Percentiles rank a stretch among this genome's conserved stretches.
phyloP scores from a whole-genome alignment of 2,329 filamentous ascomycete genomes.

The Hortaea werneckii region DNA sequence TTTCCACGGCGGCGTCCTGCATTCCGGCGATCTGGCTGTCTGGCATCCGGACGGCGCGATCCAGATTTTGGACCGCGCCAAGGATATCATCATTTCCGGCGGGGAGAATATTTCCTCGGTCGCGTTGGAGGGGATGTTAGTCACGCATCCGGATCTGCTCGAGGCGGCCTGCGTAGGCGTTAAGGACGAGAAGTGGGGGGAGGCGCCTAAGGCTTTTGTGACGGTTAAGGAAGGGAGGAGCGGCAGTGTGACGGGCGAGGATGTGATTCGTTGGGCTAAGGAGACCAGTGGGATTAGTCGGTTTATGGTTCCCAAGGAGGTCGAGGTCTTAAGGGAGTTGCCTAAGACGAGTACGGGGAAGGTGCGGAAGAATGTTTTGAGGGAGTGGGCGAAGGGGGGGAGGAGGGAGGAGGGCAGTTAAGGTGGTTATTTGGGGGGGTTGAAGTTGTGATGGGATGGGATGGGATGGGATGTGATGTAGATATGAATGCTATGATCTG shows the following conservation, averaged over 20 bases:
- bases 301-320: constrained; percentile 73
- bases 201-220: constrained; percentile 87
- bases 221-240: constrained; percentile 62
- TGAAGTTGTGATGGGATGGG: too few relatives aligned
- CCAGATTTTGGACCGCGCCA: constrained; percentile 86
- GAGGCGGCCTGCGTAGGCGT: constrained; percentile 88
- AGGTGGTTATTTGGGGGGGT: too few relatives aligned
- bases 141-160: constrained; percentile 76
- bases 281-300: constrained; percentile 69
- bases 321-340: constrained; percentile 73
- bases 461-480: too few relatives aligned
- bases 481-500: neutral
- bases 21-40: constrained; percentile 86
- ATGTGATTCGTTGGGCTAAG: constrained; percentile 80
- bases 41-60: constrained; percentile 85
- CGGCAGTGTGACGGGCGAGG: constrained; percentile 43
- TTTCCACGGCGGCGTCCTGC: constrained; percentile 75
- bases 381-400: constrained; percentile 67
- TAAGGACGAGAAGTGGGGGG: constrained; percentile 83
- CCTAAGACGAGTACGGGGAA: constrained; percentile 98
- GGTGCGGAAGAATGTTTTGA: constrained; percentile 84
- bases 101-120: constrained; percentile 96
- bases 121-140: constrained; percentile 80
- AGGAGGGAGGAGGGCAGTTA: constrained; percentile 20
- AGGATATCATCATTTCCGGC: constrained; percentile 97